phyloP scores from a whole-genome alignment of 2,329 filamentous ascomycete species.

The Basipetospora chlamydospora region DNA sequence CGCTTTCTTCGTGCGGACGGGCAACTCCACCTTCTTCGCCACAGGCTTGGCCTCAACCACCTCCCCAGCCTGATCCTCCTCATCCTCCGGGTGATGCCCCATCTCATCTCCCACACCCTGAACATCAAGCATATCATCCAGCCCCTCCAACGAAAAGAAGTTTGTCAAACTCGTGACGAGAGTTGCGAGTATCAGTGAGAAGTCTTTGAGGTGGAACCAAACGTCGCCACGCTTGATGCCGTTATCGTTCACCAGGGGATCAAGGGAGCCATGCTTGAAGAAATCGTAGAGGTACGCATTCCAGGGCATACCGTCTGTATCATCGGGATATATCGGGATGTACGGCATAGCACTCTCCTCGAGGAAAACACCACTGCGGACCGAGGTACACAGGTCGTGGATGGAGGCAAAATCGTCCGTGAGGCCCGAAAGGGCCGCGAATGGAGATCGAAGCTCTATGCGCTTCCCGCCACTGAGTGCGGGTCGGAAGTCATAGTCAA shows the following conservation, averaged over 20 bases:
- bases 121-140: conserved; percentile 25
- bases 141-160: conserved; percentile 31
- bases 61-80: conserved; percentile 26
- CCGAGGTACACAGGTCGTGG: conserved; percentile 50
- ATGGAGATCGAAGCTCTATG: conserved; percentile 46
- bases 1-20: not conserved
- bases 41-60: conserved; percentile 10
- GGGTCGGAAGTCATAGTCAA: conserved; percentile 11
- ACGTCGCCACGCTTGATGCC: conserved; percentile 50
- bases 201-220: conserved; percentile 56
- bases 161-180: conserved; percentile 51
- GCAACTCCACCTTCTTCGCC: not conserved
- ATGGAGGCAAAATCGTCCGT: conserved; percentile 50
- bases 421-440: conserved; percentile 56
- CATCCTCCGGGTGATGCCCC: conserved; percentile 19
- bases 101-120: conserved; percentile 26
- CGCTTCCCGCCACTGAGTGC: conserved; percentile 16
- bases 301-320: conserved; percentile 30
- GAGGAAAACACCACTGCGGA: conserved; percentile 55
- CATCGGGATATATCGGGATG: conserved; percentile 44
- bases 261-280: conserved; percentile 55
- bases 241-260: conserved; percentile 48
- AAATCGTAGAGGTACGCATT: conserved; percentile 65
- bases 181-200: conserved; percentile 46
- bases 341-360: conserved; percentile 61